Evolutionary conservation across 208 protist species (phyloP).

Genomic region (Acanthamoeba royreba): DNA sequence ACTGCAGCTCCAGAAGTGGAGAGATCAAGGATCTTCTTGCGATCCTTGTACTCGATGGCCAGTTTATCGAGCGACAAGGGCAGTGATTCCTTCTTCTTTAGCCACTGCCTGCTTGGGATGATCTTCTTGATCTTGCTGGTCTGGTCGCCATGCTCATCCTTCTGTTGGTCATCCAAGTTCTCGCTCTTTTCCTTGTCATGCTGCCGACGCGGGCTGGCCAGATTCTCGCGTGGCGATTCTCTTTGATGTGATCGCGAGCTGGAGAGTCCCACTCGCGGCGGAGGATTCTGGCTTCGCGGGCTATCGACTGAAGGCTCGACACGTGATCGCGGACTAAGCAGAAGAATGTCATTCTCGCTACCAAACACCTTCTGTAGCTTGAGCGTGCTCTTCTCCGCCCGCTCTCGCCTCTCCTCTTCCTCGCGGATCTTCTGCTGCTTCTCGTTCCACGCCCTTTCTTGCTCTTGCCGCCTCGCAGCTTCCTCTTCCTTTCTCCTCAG

Average conservation of each 20-base stretch:
- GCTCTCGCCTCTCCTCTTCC: background rate
- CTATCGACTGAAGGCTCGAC: background rate
- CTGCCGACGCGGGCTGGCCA: too few species aligned
- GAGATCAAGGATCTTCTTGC: background rate
- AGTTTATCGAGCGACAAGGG: background rate
- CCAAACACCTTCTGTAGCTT: slow-evolving; percentile 9
- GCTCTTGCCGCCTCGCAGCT: background rate
- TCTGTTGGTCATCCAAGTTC: background rate
- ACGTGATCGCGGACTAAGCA: background rate
- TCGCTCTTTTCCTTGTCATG: background rate
- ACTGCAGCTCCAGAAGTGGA: background rate
- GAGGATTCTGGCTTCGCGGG: background rate
- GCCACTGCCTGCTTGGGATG: background rate
- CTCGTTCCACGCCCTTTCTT: background rate
- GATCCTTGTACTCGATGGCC: background rate
- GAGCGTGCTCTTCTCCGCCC: background rate
- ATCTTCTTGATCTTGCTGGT: background rate
- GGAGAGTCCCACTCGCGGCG: too few species aligned
- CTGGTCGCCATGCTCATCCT: background rate
- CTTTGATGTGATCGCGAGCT: too few species aligned
- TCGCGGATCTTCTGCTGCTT: background rate
- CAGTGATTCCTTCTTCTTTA: background rate
- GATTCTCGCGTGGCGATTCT: background rate
- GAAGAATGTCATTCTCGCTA: background rate
- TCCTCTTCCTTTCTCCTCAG: background rate